Conservation (phyloP, 192 early-diverging fungal species). For the Oehlia diaphana region DNA sequence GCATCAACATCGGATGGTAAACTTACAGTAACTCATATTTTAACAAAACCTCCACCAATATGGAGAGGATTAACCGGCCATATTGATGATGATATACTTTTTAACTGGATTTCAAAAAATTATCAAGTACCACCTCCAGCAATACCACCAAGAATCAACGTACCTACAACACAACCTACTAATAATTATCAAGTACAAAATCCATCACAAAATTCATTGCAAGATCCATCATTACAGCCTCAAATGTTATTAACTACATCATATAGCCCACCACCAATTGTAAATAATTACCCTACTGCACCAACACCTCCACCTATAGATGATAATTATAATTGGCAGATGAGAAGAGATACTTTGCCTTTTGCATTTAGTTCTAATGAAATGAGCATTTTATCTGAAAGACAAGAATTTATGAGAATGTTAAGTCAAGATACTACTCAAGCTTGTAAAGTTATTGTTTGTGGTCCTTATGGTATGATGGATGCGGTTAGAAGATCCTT, state of each 20-base stretch:
- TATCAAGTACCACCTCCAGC: slow-evolving; percentile 4
- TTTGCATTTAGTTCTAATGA: neutral
- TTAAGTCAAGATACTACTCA: neutral
- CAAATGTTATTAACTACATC: neutral
- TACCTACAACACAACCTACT: neutral
- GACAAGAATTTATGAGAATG: neutral
- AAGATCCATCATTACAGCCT: no score
- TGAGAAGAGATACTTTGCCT: neutral
- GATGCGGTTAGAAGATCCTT: neutral
- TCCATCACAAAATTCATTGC: no score
- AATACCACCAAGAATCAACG: neutral
- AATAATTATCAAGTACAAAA: neutral
- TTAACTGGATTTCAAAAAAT: neutral
- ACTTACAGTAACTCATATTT: slow-evolving; percentile 1
- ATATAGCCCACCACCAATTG: neutral
- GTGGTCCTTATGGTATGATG: slow-evolving; percentile 23
- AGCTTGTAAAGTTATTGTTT: neutral
- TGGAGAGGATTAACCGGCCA: slow-evolving; percentile 8
- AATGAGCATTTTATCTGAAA: neutral
- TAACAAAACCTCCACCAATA: slow-evolving; percentile 3
- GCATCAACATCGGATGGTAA: neutral
- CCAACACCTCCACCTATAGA: neutral
- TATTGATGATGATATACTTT: neutral
- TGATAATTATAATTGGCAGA: neutral
- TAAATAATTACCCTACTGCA: no score